Conservation (phyloP, 495 filamentous ascomycete species). For the Hyphodiscus hymeniophilus region DNA sequence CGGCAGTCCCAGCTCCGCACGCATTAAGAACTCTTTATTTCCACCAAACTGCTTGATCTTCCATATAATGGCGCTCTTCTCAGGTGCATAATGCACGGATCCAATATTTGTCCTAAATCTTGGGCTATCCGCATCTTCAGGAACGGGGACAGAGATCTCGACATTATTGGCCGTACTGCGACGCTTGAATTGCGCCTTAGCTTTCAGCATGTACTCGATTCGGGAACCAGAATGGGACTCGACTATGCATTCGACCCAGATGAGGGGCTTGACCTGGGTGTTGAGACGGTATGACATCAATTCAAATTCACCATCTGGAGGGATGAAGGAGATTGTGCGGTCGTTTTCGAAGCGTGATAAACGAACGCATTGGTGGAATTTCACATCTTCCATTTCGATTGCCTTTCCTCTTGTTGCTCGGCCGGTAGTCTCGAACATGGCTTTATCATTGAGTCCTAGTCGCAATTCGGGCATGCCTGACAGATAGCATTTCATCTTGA, state of each 20-base stretch:
- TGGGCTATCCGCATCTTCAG: constrained; percentile 93
- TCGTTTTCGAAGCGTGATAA: constrained; percentile 97
- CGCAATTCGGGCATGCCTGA: constrained; percentile 98
- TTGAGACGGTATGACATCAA: constrained; percentile 99
- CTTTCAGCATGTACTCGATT: constrained; percentile 99
- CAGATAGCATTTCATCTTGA: constrained; percentile 99
- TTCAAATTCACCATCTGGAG: constrained; percentile 97
- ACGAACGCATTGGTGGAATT: constrained; percentile 98
- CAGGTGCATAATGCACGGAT: constrained; percentile 95
- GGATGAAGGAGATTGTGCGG: constrained; percentile 97
- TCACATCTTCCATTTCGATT: constrained; percentile 99
- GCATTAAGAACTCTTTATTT: constrained; percentile 98
- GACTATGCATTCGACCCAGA: constrained; percentile 98
- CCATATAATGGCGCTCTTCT: constrained; percentile 97
- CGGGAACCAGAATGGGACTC: constrained; percentile 89
- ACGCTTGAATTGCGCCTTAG: constrained; percentile 96
- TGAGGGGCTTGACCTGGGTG: constrained; percentile 95
- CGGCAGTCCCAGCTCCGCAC: constrained; percentile 91
- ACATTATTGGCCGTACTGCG: constrained; percentile 98
- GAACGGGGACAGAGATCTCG: constrained; percentile 94
- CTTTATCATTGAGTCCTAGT: constrained; percentile 95
- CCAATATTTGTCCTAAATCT: constrained; percentile 98
- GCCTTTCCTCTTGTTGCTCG: constrained; percentile 92
- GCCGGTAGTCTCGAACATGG: constrained; percentile 98
- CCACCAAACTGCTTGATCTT: constrained; percentile 99